Evolutionary conservation across 768 basidiomycete species (phyloP), one percentile per base, ranked within the genome.

Genomic region (Porphyrellus cyaneotinctus): DNA sequence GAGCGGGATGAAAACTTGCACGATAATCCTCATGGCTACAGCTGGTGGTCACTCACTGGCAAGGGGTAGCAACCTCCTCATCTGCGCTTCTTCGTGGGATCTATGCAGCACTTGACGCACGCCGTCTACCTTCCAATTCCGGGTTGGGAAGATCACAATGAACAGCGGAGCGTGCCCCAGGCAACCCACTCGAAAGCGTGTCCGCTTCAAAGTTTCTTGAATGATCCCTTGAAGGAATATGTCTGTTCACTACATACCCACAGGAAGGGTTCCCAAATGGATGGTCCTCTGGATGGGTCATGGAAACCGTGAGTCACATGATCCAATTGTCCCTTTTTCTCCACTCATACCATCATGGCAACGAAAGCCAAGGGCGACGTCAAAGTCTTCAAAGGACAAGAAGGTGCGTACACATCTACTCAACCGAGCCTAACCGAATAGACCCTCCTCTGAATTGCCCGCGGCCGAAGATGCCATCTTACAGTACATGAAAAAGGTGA

Each of bases 401-500:
- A 90, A 68, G 87, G 87, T 81, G 36, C 20, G 55, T 37, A 18
- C 7, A 35, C 1, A 6, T 8, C 0, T 23, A 10, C 12, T 26
- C 3, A 13, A 7, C 9, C 4, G 2, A 22, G 9, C 17, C 12
- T 11, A n/a, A 42, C 18, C 42, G 15, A 12, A 12, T 3, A 26
- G 24, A 12, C 13, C 11, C 49, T 31, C 26, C 15, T 10, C 49
- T 22, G 11, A 20, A 28, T 23, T 20, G 4, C 12, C 49, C 20
- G 4, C 53, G 88, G 88, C 88, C 37, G 88, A 91, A 68, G 84
- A 87, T 60, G 78, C 75, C 54, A 76, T 95, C 5, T 70, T 92
- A 43, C 82, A 87, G 55, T 95, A 95, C 68, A 72, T 95, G 63
- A 89, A 85, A 75, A 74, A 71, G 70, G 91, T 88, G 48, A 52